Conservation (phyloP, 2,329 filamentous ascomycete species). For the Botrytis byssoidea region DNA sequence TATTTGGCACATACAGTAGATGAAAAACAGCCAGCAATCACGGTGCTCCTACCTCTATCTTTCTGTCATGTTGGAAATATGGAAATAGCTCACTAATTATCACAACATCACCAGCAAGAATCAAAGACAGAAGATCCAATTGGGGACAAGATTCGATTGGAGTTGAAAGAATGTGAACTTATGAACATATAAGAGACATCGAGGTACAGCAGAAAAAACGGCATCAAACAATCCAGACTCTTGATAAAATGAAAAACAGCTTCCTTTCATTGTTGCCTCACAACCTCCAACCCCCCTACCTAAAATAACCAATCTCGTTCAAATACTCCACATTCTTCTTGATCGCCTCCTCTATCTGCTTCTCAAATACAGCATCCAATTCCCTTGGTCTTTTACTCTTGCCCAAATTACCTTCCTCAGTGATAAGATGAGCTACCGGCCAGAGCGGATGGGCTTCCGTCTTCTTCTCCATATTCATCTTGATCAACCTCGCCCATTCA, state of each 20-base stretch:
- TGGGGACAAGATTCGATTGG: background rate
- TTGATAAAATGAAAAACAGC: background rate
- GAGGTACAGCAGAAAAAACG: background rate
- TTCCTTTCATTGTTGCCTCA: background rate
- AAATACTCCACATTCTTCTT: conserved; percentile 17
- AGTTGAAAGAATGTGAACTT: background rate
- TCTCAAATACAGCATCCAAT: background rate
- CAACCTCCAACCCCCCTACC: background rate
- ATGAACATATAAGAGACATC: background rate
- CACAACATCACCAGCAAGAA: background rate
- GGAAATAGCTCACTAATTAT: background rate
- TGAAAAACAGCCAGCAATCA: background rate
- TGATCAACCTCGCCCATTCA: background rate
- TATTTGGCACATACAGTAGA: background rate
- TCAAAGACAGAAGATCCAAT: background rate
- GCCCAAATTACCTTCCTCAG: background rate
- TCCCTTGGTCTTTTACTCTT: background rate
- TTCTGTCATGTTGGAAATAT: background rate
- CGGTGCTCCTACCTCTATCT: background rate
- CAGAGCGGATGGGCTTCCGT: conserved; percentile 8
- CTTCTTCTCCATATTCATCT: conserved; percentile 1
- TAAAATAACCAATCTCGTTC: conserved; percentile 12
- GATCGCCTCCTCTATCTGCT: conserved; percentile 3
- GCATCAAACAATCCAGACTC: background rate
- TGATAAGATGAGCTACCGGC: conserved; percentile 14